Percentiles rank a stretch among this genome's conserved stretches.
These are phyloP conservation scores for Hemisphaericaspora lyxosophila DNA, from an alignment of 1,139 yeast species.

Conservation along the genomic window DNA sequence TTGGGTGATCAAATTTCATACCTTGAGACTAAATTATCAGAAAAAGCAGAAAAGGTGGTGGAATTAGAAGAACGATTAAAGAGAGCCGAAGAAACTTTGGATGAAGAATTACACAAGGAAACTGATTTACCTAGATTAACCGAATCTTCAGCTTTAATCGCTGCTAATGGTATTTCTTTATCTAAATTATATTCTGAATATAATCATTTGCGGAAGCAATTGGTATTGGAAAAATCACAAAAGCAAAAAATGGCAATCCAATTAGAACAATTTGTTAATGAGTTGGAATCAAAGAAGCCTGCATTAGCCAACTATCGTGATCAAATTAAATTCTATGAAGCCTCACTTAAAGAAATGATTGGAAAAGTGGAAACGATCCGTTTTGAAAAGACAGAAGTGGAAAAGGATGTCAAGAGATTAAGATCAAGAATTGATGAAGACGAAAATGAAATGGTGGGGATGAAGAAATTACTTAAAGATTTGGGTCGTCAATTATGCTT, in stretches of 20 bases:
- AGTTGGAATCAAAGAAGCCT: slow-evolving; percentile 81
- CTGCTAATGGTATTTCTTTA: slow-evolving; percentile 60
- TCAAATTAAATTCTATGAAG: slow-evolving; percentile 48
- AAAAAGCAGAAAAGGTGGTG: slow-evolving; percentile 33
- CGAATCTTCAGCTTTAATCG: slow-evolving; percentile 41
- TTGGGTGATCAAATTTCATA: slow-evolving; percentile 30
- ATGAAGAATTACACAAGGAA: slow-evolving; percentile 41
- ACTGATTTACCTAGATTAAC: slow-evolving; percentile 40
- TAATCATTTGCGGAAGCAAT: slow-evolving; percentile 61
- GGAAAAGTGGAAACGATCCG: slow-evolving; percentile 38
- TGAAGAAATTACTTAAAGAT: slow-evolving; percentile 64
- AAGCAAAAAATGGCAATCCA: slow-evolving; percentile 71
- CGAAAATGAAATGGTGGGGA: slow-evolving; percentile 42
- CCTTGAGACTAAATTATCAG: slow-evolving; percentile 23
- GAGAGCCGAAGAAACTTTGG: slow-evolving; percentile 44
- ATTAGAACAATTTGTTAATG: slow-evolving; percentile 68
- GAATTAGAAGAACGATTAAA: slow-evolving; percentile 37
- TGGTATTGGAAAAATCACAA: slow-evolving; percentile 68
- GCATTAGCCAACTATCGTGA: slow-evolving; percentile 65
- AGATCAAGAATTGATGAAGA: slow-evolving; percentile 28
- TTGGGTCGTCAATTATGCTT: slow-evolving; percentile 78
- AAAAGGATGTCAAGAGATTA: slow-evolving; percentile 34
- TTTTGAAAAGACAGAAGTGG: slow-evolving; percentile 42
- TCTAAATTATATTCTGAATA: slow-evolving; percentile 71
- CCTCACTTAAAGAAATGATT: slow-evolving; percentile 39